Base-by-base conservation (phyloP, 495 filamentous ascomycete species). In the Pseudevernia furfuracea region DNA sequence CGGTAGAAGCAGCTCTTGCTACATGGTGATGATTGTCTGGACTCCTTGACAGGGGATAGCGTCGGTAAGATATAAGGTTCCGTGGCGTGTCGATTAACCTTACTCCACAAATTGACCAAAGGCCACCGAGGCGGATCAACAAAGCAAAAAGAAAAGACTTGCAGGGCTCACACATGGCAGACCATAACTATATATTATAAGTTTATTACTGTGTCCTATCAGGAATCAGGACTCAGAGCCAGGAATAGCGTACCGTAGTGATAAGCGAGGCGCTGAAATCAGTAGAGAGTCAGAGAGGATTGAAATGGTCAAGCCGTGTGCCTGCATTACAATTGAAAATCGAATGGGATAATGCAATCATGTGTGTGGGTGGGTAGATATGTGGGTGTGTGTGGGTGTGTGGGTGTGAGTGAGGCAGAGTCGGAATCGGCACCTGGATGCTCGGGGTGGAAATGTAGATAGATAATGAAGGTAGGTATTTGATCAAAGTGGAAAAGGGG, bases 11-110 rank as follows among this genome's bases (percentile, higher is more conserved):
- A 55, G 52, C 52, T 55, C 28, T 55, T n/a, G n/a, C n/a, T n/a
- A n/a, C n/a, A n/a, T n/a, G n/a, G n/a, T n/a, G n/a, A n/a, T n/a
- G n/a, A n/a, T n/a, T n/a, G n/a, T n/a, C n/a, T n/a, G n/a, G n/a
- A n/a, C n/a, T n/a, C n/a, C n/a, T n/a, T 55, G 52, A 55, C 52
- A 55, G 52, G 52, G 52, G 30, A 36, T 55, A 55, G 52, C 30
- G 28, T 55, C 52, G 52, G 52, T 55, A 55, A 55, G 30, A 55
- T 55, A 63, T 63, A 63, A 63, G 61, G 61, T 63, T 63, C 61
- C 39, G 61, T 58, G 52, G 61, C 61, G 61, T 58, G 61, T 57
- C 52, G 52, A 57, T 63, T 63, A 63, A 63, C 61, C 61, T 63
- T 63, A 63, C 61, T 63, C 56, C 52, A 63, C 61, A 63, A 63